Evolutionary conservation across 106 monocot genomes (phyloP), one percentile per base, ranked within the genome.

Genomic region (Gastrodia elata): DNA sequence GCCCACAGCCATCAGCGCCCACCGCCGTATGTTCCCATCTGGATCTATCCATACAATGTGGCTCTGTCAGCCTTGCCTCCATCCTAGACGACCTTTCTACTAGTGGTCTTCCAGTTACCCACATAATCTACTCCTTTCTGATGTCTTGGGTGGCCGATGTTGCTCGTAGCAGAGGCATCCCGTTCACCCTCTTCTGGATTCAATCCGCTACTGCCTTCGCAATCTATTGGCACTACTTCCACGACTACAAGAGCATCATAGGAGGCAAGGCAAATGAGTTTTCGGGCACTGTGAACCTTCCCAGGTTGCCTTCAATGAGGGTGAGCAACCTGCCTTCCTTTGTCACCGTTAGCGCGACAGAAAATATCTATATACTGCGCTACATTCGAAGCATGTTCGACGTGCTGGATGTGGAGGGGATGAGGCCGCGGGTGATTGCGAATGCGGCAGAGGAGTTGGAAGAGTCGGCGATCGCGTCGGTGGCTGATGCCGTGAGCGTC

Each of bases 121-220:
- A 74, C 73, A 57, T 90, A 11, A 75, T 90, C 13, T 83, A 83
- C 75, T 78, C 85, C 22, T 26, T 87, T 39, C 32, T 85, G 44
- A 25, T 77, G 24, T 46, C 82, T 7, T 84, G 78, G 57, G 57
- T 16, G 7, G 57, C 57, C n/a, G 57, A 58, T 16, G 27, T 58
- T 7, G 57, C 57, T 0, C 28, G 26, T 0, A 34, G 34, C 1
- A 73, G 77, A 42, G 78, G 70, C 42, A 35, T 88, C 67, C 90
- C 85, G 8, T 57, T 73, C 0, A 56, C 46, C 1, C 71, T 74
- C 32, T 85, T 78, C 70, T 94, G 93, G 89, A 85, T 90, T 70
- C 93, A 94, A 43, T 82, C 90, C 1, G 93, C 87, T 40, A 59
- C 83, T 38, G 79, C 82, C 41, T 84, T 94, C 69, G 83, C 79